Percentiles rank a stretch among this genome's conserved stretches.
phyloP scores from a whole-genome alignment of 768 basidiomycete genomes.

The Xerocomus brunneocitrinus region DNA sequence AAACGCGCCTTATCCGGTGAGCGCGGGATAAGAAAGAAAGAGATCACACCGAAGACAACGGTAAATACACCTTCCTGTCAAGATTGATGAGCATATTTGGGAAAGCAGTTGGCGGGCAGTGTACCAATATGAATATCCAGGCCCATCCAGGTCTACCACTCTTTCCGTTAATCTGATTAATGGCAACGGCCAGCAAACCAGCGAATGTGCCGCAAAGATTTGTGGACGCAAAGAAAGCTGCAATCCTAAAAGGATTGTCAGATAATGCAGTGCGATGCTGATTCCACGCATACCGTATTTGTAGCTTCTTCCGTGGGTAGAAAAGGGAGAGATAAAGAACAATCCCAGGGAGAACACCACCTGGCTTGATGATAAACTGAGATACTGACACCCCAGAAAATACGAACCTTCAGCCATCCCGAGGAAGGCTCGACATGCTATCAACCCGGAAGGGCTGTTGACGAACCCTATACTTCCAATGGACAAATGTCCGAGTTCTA shows the following conservation, averaged over 20 bases:
- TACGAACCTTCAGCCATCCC: slow-evolving; percentile 56
- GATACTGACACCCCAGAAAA: neutral
- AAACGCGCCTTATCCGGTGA: slow-evolving; percentile 45
- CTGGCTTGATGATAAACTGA: slow-evolving; percentile 22
- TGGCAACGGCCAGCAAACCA: slow-evolving; percentile 57
- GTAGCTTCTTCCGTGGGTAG: slow-evolving; percentile 30
- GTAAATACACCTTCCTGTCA: slow-evolving; percentile 59
- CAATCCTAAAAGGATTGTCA: slow-evolving; percentile 28
- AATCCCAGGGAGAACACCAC: slow-evolving; percentile 54
- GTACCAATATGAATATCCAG: slow-evolving; percentile 57
- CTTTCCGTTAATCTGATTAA: slow-evolving; percentile 50
- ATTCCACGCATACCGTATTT: slow-evolving; percentile 12
- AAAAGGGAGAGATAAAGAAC: slow-evolving; percentile 55
- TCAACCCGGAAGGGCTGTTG: slow-evolving; percentile 47
- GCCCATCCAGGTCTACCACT: slow-evolving; percentile 54
- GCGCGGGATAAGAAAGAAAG: slow-evolving; percentile 47
- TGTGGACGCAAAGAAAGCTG: slow-evolving; percentile 37
- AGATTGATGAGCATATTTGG: neutral
- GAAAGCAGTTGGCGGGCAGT: neutral
- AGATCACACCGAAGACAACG: slow-evolving; percentile 46
- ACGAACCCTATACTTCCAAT: slow-evolving; percentile 35
- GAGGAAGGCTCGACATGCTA: slow-evolving; percentile 43
- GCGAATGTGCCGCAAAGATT: slow-evolving; percentile 58
- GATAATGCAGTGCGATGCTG: neutral
- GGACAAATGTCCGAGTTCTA: neutral